Evolutionary conservation across 2,329 filamentous ascomycete genomes (phyloP).

Genomic region (Fusarium gaditjirri): DNA sequence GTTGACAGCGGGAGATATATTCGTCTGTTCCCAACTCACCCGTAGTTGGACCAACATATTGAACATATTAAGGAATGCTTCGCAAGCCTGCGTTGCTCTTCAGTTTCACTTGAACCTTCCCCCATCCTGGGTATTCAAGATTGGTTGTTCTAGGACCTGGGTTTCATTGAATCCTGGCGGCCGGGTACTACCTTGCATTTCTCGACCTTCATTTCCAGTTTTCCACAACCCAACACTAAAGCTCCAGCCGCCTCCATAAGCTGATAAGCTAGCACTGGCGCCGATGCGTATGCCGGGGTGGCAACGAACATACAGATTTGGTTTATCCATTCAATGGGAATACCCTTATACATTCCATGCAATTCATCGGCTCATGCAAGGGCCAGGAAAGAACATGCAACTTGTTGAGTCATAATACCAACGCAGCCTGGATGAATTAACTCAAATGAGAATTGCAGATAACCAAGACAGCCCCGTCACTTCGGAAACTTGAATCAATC

Average conservation of each 20-base stretch:
- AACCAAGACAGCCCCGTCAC: background rate
- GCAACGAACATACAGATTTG: conserved; percentile 14
- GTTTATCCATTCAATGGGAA: conserved; percentile 4
- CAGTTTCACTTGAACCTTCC: conserved; percentile 1
- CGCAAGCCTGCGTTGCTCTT: conserved; percentile 8
- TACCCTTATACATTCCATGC: conserved; percentile 24
- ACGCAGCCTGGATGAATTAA: background rate
- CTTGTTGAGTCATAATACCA: conserved; percentile 39
- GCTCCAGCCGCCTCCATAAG: background rate
- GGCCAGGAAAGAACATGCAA: conserved; percentile 19
- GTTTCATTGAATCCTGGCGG: conserved; percentile 25
- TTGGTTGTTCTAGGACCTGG: conserved; percentile 8
- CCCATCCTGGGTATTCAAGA: background rate
- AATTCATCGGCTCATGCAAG: conserved; percentile 18
- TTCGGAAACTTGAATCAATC: conserved; percentile 16
- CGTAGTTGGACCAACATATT: background rate
- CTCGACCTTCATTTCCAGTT: conserved; percentile 32
- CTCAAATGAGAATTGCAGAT: background rate
- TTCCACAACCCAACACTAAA: background rate
- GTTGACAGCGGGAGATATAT: background rate
- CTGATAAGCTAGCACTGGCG: conserved; percentile 9
- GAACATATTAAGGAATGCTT: conserved; percentile 7
- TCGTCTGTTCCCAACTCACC: background rate
- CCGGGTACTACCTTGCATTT: conserved; percentile 27
- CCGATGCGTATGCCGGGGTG: conserved; percentile 14